A percentile compares a stretch with the other conserved stretches of the same genome.
These are phyloP conservation scores for Solanum megistacrolobum DNA, from an alignment of 257 asterid genomes.

Conservation along the genomic window DNA sequence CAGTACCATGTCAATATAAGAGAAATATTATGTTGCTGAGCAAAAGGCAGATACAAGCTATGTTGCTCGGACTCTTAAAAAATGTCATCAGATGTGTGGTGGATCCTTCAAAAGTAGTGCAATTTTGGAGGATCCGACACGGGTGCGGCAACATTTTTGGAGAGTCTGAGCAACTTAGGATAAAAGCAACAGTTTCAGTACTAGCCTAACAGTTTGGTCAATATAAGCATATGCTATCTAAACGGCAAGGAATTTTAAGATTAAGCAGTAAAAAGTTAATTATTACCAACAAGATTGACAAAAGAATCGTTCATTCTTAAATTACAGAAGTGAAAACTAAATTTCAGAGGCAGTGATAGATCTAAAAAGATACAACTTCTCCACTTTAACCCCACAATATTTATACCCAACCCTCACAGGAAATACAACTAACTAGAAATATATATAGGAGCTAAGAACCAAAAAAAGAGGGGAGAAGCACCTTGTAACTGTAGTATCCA, in stretches of 20 bases:
- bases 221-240: neutral
- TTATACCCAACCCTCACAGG: neutral
- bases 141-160: no score
- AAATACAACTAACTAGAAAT: neutral
- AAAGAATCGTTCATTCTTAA: neutral
- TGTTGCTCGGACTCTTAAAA: no score
- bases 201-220: neutral
- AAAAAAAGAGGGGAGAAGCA: constrained; percentile 9
- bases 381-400: neutral
- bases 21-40: neutral
- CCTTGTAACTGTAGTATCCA: constrained; percentile 99
- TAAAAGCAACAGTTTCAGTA: neutral
- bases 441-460: neutral
- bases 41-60: neutral
- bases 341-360: neutral
- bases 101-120: no score
- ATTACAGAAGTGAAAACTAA: neutral
- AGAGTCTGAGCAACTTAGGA: no score
- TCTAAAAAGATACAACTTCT: neutral
- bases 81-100: no score
- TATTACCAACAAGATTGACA: neutral
- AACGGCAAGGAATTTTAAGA: neutral
- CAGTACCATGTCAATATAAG: neutral
- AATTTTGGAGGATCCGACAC: no score
- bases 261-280: neutral